These are phyloP conservation scores for Trichoderma oligosporum DNA, from an alignment of 2,329 filamentous ascomycete species.

Conservation along the genomic window DNA sequence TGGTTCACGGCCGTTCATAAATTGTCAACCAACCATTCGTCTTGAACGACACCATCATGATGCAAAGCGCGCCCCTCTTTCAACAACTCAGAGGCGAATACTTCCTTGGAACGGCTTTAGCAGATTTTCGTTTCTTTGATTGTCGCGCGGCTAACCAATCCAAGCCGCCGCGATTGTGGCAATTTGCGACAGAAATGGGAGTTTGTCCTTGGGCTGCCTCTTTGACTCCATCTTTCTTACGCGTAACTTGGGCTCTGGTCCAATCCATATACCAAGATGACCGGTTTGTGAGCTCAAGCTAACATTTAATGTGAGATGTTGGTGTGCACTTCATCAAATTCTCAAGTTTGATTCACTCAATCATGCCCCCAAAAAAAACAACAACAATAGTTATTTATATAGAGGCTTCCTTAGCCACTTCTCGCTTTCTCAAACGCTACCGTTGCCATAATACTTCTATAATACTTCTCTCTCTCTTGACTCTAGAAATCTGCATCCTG, in stretches of 20 bases:
- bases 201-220: constrained; percentile 6
- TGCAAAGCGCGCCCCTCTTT: constrained; percentile 10
- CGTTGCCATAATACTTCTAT: too few relatives aligned
- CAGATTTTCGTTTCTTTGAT: not conserved
- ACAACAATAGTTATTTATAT: not conserved
- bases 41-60: not conserved
- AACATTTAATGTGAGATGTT: not conserved
- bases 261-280: not conserved
- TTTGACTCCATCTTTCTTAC: not conserved
- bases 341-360: constrained; percentile 8
- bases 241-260: not conserved
- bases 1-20: not conserved
- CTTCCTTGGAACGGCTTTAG: not conserved
- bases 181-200: not conserved
- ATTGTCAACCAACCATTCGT: constrained; percentile 4
- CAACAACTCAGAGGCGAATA: not conserved
- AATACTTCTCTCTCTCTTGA: not conserved
- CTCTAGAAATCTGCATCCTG: not conserved
- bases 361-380: not conserved
- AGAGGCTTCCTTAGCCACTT: not conserved
- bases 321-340: constrained; percentile 2
- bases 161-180: not conserved
- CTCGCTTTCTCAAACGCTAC: not conserved
- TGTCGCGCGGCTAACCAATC: constrained; percentile 16
- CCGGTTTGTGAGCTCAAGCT: not conserved